Conservation (phyloP, 169 alveolate genomes). For the Theileria parva region DNA sequence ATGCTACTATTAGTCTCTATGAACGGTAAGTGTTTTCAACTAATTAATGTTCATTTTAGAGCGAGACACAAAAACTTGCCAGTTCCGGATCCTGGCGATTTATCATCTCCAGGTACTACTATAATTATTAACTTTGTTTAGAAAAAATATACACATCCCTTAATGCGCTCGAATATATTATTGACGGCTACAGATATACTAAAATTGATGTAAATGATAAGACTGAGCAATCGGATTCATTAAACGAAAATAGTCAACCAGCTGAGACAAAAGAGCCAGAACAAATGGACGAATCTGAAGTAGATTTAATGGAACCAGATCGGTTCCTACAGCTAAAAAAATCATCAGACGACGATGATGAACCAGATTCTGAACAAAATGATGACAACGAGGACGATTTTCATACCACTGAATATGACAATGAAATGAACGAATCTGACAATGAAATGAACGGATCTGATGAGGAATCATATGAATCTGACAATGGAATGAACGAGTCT, state of each 20-base stretch:
- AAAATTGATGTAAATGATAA: slow-evolving; percentile 29
- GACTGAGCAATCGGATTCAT: neutral
- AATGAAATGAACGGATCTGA: too few species aligned
- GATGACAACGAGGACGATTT: slow-evolving; percentile 22
- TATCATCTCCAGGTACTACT: slow-evolving; percentile 36
- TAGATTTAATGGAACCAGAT: slow-evolving; percentile 1
- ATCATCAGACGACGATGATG: slow-evolving; percentile 37
- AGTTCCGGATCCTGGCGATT: slow-evolving; percentile 54
- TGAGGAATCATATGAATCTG: neutral
- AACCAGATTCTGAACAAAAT: slow-evolving; percentile 10
- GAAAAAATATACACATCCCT: slow-evolving; percentile 55
- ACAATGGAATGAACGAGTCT: neutral
- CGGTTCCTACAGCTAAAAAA: slow-evolving; percentile 34
- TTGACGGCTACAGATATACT: slow-evolving; percentile 55
- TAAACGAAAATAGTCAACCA: neutral
- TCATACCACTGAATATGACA: slow-evolving; percentile 3
- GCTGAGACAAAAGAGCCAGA: neutral
- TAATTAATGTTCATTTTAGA: slow-evolving; percentile 17
- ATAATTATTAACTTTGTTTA: slow-evolving; percentile 4
- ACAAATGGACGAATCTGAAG: slow-evolving; percentile 2
- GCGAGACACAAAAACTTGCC: slow-evolving; percentile 62
- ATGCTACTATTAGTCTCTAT: slow-evolving; percentile 47
- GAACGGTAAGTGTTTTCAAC: slow-evolving; percentile 41
- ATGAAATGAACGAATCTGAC: neutral
- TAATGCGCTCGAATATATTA: slow-evolving; percentile 45